Conservation (phyloP, 257 asterid species). For the Solanum pinnatisectum region DNA sequence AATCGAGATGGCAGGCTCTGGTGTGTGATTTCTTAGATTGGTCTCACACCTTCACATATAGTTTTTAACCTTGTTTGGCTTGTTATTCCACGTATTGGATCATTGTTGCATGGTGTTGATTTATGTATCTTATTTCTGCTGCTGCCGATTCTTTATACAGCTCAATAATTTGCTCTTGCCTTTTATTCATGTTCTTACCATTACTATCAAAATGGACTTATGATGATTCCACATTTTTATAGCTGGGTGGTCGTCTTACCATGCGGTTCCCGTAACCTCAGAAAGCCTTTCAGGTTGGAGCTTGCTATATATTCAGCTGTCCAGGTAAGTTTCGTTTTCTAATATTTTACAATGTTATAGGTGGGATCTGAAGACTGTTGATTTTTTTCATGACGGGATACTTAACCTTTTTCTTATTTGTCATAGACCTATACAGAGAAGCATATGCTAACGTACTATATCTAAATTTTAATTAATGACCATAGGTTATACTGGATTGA, state of each 20-base stretch:
- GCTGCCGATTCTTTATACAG: background rate
- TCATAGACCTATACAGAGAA: background rate
- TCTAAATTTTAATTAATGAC: background rate
- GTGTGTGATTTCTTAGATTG: background rate
- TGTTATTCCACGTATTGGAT: background rate
- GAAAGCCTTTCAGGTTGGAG: conserved; percentile 84
- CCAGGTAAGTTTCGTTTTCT: conserved; percentile 36
- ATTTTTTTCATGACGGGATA: background rate
- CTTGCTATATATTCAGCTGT: conserved; percentile 58
- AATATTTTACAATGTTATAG: background rate
- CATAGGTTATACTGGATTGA: background rate
- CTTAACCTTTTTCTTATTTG: background rate
- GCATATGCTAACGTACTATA: background rate
- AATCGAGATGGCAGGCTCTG: background rate
- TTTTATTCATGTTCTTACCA: background rate
- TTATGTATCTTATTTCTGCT: background rate
- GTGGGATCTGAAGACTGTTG: background rate
- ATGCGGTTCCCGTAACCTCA: conserved; percentile 60
- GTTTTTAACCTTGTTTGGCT: background rate
- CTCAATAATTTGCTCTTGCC: background rate
- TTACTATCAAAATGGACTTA: background rate
- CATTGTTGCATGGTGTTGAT: background rate
- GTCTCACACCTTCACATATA: background rate
- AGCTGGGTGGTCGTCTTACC: conserved; percentile 94
- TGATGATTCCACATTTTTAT: conserved; percentile 8